These are phyloP conservation scores for Kuraishia cidri DNA, from an alignment of 805 yeast species.

Conservation along the genomic window DNA sequence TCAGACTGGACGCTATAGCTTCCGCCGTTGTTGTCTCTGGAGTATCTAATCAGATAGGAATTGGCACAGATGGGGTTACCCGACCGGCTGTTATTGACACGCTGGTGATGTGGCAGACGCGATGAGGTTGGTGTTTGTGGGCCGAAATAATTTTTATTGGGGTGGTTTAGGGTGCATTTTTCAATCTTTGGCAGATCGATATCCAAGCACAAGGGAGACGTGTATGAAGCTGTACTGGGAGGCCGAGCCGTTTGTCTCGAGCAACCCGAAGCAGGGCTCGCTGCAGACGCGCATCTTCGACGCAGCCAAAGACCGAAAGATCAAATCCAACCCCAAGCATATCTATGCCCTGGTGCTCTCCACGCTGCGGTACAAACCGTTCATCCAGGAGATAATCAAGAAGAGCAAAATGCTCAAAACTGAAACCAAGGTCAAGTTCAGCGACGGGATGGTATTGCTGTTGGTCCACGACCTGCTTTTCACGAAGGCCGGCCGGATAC, in stretches of 20 bases:
- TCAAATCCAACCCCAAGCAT: constrained; percentile 72
- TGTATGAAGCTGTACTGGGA: constrained; percentile 30
- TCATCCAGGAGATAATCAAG: constrained; percentile 52
- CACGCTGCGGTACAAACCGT: constrained; percentile 62
- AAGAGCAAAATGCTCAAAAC: constrained; percentile 56
- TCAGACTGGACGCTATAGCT: no score
- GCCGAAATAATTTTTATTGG: no score
- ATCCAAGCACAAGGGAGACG: no score
- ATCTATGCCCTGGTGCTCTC: constrained; percentile 77
- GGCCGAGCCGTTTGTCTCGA: constrained; percentile 28
- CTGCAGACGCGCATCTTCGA: constrained; percentile 44
- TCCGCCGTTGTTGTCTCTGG: no score
- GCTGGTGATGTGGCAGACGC: no score
- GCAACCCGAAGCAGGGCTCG: constrained; percentile 39
- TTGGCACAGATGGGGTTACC: no score
- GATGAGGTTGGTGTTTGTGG: no score
- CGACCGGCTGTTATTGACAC: no score
- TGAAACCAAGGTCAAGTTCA: constrained; percentile 36
- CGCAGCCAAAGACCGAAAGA: constrained; percentile 32
- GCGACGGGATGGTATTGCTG: constrained; percentile 46
- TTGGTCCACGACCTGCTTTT: constrained; percentile 77
- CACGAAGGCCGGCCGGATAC: constrained; percentile 70
- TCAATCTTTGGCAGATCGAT: no score
- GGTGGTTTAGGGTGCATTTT: no score
- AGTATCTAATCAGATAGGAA: no score